Percentiles rank a stretch among this genome's conserved stretches.
Conservation (phyloP, 331 rosid species). For the Rhamnella rubrinervis region DNA sequence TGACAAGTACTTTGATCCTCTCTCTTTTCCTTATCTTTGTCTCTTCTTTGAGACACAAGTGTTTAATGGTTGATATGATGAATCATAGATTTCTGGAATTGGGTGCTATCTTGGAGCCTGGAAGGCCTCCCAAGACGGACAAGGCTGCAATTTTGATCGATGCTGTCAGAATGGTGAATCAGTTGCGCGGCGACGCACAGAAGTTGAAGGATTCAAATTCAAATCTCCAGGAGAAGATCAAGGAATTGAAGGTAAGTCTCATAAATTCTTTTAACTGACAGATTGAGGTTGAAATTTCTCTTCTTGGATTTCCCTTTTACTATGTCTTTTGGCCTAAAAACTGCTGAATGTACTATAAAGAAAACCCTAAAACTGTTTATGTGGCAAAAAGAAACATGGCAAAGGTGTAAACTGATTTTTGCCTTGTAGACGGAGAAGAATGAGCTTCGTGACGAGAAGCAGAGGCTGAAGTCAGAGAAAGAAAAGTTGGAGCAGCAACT, state of each 20-base stretch:
- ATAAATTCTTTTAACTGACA: background rate
- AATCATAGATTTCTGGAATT: constrained; percentile 74
- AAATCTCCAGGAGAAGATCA: constrained; percentile 82
- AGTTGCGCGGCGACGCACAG: constrained; percentile 78
- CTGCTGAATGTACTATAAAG: background rate
- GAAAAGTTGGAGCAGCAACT: constrained; percentile 88
- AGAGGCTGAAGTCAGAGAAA: constrained; percentile 85
- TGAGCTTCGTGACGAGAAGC: constrained; percentile 96
- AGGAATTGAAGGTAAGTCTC: constrained; percentile 75
- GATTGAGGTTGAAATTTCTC: background rate
- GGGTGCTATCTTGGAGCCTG: constrained; percentile 94
- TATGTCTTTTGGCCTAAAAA: background rate
- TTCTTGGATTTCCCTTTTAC: background rate
- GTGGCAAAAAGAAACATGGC: background rate
- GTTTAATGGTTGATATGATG: constrained; percentile 33
- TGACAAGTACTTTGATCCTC: constrained; percentile 60
- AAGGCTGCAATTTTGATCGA: constrained; percentile 84
- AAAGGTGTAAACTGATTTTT: constrained; percentile 10
- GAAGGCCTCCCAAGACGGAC: constrained; percentile 91
- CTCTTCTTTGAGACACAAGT: constrained; percentile 10
- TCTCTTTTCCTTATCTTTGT: background rate
- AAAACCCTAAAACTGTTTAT: background rate
- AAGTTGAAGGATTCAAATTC: constrained; percentile 78
- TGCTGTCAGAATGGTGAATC: constrained; percentile 85
- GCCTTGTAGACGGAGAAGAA: constrained; percentile 75